Evolutionary conservation across 495 filamentous ascomycete genomes (phyloP).

Genomic region (Penicillium odoratum): DNA sequence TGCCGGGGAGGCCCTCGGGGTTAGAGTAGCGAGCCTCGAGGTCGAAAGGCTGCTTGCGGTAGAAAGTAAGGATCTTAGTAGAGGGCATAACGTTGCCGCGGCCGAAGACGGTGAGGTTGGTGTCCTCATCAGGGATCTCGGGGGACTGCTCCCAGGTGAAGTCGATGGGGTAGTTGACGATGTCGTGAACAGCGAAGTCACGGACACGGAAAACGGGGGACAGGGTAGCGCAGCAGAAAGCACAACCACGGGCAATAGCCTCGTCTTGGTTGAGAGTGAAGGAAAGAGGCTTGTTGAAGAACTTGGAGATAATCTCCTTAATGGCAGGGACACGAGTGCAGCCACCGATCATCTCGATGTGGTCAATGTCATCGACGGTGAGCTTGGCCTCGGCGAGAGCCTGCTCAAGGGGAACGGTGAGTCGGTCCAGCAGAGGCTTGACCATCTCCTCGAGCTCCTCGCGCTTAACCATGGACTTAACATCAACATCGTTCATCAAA

Average conservation of each 20-base stretch:
- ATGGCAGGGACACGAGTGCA: slow-evolving; percentile 91
- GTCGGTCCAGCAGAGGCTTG: slow-evolving; percentile 77
- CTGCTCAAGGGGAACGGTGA: slow-evolving; percentile 75
- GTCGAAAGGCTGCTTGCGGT: slow-evolving; percentile 96
- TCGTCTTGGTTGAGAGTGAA: slow-evolving; percentile 99
- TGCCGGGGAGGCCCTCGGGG: slow-evolving; percentile 85
- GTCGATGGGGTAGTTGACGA: slow-evolving; percentile 97
- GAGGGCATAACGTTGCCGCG: slow-evolving; percentile 97
- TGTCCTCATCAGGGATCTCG: slow-evolving; percentile 98
- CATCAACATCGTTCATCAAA: slow-evolving; percentile 96
- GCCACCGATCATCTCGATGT: slow-evolving; percentile 91
- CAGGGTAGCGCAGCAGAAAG: slow-evolving; percentile 97
- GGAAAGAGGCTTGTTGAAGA: slow-evolving; percentile 88
- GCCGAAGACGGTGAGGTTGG: slow-evolving; percentile 95
- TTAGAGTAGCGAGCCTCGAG: slow-evolving; percentile 92
- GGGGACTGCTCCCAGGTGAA: slow-evolving; percentile 99
- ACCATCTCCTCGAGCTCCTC: slow-evolving; percentile 92
- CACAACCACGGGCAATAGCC: slow-evolving; percentile 92
- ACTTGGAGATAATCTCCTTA: slow-evolving; percentile 85
- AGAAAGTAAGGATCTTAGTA: slow-evolving; percentile 99
- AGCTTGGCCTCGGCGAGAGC: slow-evolving; percentile 90
- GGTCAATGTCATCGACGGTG: slow-evolving; percentile 86
- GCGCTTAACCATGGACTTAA: slow-evolving; percentile 83
- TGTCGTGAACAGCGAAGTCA: slow-evolving; percentile 96
- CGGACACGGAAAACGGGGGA: slow-evolving; percentile 98